These are phyloP conservation scores for Pichia manshurica DNA, from an alignment of 805 yeast species.

Conservation along the genomic window DNA sequence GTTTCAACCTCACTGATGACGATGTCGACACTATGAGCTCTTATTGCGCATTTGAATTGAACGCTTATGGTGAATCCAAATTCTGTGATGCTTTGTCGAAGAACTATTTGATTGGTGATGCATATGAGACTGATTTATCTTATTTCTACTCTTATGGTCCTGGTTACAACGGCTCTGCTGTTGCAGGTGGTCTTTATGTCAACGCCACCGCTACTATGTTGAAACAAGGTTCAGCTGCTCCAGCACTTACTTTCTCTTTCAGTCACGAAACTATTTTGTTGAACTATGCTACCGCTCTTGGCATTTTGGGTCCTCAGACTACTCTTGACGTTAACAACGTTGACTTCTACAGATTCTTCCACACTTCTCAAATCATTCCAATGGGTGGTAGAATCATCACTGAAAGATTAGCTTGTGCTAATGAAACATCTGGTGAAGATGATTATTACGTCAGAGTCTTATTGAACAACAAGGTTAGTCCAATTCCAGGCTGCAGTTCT, in stretches of 20 bases:
- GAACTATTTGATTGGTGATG: neutral
- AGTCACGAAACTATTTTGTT: slow-evolving; percentile 70
- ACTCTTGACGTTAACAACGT: slow-evolving; percentile 36
- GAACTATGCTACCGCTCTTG: slow-evolving; percentile 57
- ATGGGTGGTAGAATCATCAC: slow-evolving; percentile 50
- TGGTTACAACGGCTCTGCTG: neutral
- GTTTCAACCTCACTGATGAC: slow-evolving; percentile 1
- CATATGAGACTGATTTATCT: neutral
- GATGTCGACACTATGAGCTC: neutral
- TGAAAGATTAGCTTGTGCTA: slow-evolving; percentile 36
- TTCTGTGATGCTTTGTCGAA: neutral
- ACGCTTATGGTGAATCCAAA: neutral
- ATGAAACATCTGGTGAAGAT: neutral
- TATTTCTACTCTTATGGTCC: neutral
- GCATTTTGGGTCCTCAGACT: slow-evolving; percentile 36
- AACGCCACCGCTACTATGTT: neutral
- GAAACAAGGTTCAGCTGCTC: neutral
- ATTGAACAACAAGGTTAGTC: slow-evolving; percentile 49
- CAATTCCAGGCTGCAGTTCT: slow-evolving; percentile 36
- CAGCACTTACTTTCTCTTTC: slow-evolving; percentile 1
- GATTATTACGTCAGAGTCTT: slow-evolving; percentile 39
- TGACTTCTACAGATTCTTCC: slow-evolving; percentile 38
- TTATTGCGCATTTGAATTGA: neutral
- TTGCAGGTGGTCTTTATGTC: neutral
- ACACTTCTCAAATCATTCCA: slow-evolving; percentile 43